Evolutionary conservation across 2,329 filamentous ascomycete genomes (phyloP).

Genomic region (Clonostachys rhizophaga): DNA sequence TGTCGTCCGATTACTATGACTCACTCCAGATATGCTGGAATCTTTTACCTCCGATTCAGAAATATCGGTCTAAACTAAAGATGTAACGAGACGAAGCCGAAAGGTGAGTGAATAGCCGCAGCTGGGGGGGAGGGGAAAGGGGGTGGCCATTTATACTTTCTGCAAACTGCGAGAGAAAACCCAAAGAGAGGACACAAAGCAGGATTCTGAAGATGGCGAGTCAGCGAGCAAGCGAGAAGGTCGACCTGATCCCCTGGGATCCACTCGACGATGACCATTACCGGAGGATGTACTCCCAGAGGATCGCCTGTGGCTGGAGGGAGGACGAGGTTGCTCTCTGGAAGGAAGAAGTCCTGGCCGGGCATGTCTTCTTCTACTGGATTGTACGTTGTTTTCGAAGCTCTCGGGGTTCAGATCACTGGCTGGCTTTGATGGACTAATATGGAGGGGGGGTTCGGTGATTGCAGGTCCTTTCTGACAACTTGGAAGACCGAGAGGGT

Average conservation of each 20-base stretch:
- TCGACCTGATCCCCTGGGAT: conserved; percentile 39
- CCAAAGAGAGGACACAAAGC: not conserved
- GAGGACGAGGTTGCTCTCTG: conserved; percentile 26
- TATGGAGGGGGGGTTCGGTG: not conserved
- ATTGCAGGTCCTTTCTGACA: conserved; percentile 13
- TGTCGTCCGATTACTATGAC: too few relatives aligned
- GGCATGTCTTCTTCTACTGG: conserved; percentile 32
- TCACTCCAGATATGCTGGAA: too few relatives aligned
- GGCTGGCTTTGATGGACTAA: not conserved
- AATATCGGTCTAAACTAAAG: too few relatives aligned
- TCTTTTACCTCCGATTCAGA: too few relatives aligned
- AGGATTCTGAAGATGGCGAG: conserved; percentile 1
- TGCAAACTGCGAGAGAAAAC: not conserved
- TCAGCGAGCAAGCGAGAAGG: conserved; percentile 4
- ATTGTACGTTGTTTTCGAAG: conserved; percentile 19
- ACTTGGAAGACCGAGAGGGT: conserved; percentile 15
- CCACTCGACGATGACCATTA: conserved; percentile 28
- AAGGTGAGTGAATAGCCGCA: too few relatives aligned
- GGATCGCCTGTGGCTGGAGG: conserved; percentile 39
- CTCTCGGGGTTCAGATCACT: not conserved
- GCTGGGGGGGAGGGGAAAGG: too few relatives aligned
- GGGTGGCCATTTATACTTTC: too few relatives aligned
- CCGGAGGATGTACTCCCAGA: conserved; percentile 33
- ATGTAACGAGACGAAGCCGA: too few relatives aligned
- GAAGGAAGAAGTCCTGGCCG: conserved; percentile 22